Evolutionary conservation across 306 rosid genomes (phyloP).

Genomic region (Trichosanthes cucumerina): DNA sequence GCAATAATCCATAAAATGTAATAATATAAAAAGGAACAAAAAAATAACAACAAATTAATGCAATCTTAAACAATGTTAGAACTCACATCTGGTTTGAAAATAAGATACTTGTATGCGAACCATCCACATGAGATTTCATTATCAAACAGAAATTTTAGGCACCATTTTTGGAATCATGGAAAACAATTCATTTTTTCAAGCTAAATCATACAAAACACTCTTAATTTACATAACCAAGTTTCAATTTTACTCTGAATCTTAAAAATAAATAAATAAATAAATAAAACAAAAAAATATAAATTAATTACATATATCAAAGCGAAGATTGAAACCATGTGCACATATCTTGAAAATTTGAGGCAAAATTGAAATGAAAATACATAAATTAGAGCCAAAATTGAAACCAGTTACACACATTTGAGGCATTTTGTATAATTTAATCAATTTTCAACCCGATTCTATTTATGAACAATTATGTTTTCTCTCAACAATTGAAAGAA

Average conservation of each 20-base stretch:
- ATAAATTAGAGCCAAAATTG: not conserved
- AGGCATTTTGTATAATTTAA: not conserved
- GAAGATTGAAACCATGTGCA: too few species aligned
- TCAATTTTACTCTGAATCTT: not conserved
- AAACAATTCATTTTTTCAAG: not conserved
- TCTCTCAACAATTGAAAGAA: too few species aligned
- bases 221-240: not conserved
- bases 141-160: not conserved
- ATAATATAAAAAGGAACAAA: not conserved
- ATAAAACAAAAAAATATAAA: too few species aligned
- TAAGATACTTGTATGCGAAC: slow-evolving; percentile 4
- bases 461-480: too few species aligned
- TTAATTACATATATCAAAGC: too few species aligned
- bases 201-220: not conserved
- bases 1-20: not conserved
- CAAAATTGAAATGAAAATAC: too few species aligned
- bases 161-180: not conserved
- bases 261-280: too few species aligned
- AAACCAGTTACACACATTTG: not conserved
- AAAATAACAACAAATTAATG: not conserved
- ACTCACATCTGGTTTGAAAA: slow-evolving; percentile 4
- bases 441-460: not conserved
- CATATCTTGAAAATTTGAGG: not conserved
- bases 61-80: not conserved
- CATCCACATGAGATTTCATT: not conserved